Base-by-base conservation (phyloP, 176 grass and related monocot species). In the Tillandsia leiboldiana region DNA sequence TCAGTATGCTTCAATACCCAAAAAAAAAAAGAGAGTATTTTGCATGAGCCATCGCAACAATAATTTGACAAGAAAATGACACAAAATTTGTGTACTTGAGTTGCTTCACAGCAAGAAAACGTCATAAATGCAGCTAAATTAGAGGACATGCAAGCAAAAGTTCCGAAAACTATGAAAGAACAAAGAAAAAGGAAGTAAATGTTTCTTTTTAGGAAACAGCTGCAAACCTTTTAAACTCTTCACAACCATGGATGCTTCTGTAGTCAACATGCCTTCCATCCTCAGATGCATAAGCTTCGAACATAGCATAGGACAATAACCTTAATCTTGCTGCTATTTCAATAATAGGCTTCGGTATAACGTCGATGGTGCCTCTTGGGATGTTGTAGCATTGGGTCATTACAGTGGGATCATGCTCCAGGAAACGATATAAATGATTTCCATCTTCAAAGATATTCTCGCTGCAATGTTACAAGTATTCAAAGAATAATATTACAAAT, bases 381-480 rank as follows among this genome's bases (percentile, higher is more conserved):
- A 92, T 89, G 70, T 92, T 96, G 79, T 84, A 84, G 81, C 92
- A 96, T n/a, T 92, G 88, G 63, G 70, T 85, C 83, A 87, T 87
- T 68, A 96, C 48, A 69, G 77, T 53, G 12, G 92, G 92, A 70
- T 92, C 92, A 73, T 92, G 83, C 75, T 96, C 92, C 74, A 96
- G 69, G 77, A 96, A 96, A 28, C 92, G 88, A 70, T 89, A 96
- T 11, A 84, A 49, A 22, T 85, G 88, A 77, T 92, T 96, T 80
- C 88, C 88, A 87, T 96, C 92, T 82, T 96, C 88, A 65, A 96
- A 89, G 59, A 83, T 67, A 79, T 89, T 85, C 78, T 96, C 92
- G 76, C 92, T 96, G 79, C 67, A 87, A 58, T 51, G 65, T 8
- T 54, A 73, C 49, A 80, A 73, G 22, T 72, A 15, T 71, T 67